Percentiles rank a stretch among this genome's conserved stretches.
Conservation (phyloP, 345 rosid species). For the Cardiospermum halicacabum region DNA sequence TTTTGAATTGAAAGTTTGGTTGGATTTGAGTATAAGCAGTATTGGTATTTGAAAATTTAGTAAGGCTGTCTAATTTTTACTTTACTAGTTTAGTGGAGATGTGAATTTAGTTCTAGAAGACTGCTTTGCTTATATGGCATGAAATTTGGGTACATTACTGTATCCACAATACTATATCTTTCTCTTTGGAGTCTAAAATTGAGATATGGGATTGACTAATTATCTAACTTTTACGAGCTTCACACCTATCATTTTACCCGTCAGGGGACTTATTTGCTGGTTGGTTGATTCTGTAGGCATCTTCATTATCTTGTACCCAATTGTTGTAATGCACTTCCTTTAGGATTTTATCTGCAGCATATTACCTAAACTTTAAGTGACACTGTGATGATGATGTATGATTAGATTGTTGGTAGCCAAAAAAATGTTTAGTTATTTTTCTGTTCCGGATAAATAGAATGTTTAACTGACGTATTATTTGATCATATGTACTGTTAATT, state of each 20-base stretch:
- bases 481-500: too few relatives aligned
- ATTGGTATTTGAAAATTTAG: not conserved
- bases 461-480: too few relatives aligned
- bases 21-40: not conserved
- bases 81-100: not conserved
- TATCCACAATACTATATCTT: not conserved
- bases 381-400: not conserved
- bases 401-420: not conserved
- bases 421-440: not conserved
- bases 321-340: not conserved
- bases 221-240: not conserved
- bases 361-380: not conserved
- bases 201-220: not conserved
- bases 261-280: not conserved
- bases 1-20: not conserved
- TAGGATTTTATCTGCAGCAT: not conserved
- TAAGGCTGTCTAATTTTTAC: not conserved
- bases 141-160: not conserved
- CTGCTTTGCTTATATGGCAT: not conserved
- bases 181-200: not conserved
- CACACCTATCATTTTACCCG: not conserved
- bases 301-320: not conserved
- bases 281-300: not conserved
- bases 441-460: too few relatives aligned
- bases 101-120: not conserved